Evolutionary conservation across 495 filamentous ascomycete species (phyloP), one percentile per base, ranked within the genome.

Genomic region (Xylaria longipes): DNA sequence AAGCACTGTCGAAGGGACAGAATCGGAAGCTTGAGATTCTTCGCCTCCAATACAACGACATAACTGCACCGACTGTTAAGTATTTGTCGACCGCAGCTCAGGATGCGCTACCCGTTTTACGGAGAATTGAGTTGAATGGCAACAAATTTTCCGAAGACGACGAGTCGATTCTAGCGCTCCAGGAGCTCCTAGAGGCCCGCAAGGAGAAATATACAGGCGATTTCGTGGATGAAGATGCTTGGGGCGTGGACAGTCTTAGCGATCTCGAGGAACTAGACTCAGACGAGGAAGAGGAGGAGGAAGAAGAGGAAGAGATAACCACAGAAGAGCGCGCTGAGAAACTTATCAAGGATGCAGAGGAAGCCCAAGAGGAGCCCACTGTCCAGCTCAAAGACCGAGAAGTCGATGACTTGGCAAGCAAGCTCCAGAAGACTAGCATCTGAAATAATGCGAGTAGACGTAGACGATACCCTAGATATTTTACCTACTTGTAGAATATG

Each of bases 121-220:
- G 89, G 80, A 90, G 93, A 73, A 88, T 97, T 70, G 96, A 99
- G 80, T 84, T 99, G 71, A 98, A 99, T 80, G 96, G 96, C 48
- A 99, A 99, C 84, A 95, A 92, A 75, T 97, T 99, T 74, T 84
- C 85, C 9, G 95, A 97, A 79, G 94, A 97, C 1, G 95, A 98
- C 73, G 80, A 86, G 37, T 85, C 86, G 56, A 87, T 91, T 65
- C 70, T 84, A 27, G 73, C 75, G 17, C 78, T 90, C 5, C 82
- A 84, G 63, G 83, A 84, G 33, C 80, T 89, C 3, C 74, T 89
- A 54, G 87, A 89, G 67, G 82, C 85, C 63, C 84, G 85, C 43
- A 90, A 92, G 80, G 89, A 91, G 73, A 84, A 88, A 71, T 83
- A 89, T 68, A 87, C 83, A 20, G 88, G 86, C 35, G 86, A 89